These are phyloP conservation scores for Leccinum subfulvum DNA, from an alignment of 1,284 basidiomycete genomes.

Conservation along the genomic window DNA sequence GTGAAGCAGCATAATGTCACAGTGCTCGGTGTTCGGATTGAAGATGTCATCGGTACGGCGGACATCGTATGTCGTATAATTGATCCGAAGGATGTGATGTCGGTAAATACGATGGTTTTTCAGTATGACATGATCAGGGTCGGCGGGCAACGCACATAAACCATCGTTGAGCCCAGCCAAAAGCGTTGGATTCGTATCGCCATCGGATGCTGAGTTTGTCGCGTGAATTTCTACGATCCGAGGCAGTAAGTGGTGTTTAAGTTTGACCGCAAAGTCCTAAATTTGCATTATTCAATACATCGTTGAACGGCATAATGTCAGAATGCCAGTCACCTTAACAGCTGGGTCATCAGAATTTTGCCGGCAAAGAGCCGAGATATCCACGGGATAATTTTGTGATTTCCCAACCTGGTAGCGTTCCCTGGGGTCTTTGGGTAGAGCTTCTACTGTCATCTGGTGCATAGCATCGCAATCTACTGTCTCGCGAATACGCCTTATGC, in stretches of 20 bases:
- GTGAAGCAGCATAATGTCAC: background rate
- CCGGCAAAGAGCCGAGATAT: background rate
- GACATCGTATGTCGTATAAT: background rate
- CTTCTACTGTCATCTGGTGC: background rate
- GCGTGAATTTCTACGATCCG: background rate
- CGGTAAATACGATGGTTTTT: background rate
- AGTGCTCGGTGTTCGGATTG: background rate
- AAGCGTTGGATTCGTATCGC: background rate
- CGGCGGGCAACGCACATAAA: fast-evolving
- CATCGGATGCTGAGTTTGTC: fast-evolving
- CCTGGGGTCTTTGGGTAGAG: background rate
- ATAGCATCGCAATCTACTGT: background rate
- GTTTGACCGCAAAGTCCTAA: background rate
- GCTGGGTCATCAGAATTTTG: background rate
- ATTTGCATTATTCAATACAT: background rate
- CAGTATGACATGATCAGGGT: background rate
- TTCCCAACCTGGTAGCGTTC: background rate
- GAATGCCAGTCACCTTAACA: background rate
- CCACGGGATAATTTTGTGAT: background rate
- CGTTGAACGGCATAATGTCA: background rate
- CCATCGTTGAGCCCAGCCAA: background rate
- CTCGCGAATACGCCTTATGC: background rate
- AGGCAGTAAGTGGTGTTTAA: background rate
- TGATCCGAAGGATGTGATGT: background rate
- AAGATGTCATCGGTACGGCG: background rate